Conservation (phyloP, 2,329 filamentous ascomycete genomes). For the Fusarium sp. region DNA sequence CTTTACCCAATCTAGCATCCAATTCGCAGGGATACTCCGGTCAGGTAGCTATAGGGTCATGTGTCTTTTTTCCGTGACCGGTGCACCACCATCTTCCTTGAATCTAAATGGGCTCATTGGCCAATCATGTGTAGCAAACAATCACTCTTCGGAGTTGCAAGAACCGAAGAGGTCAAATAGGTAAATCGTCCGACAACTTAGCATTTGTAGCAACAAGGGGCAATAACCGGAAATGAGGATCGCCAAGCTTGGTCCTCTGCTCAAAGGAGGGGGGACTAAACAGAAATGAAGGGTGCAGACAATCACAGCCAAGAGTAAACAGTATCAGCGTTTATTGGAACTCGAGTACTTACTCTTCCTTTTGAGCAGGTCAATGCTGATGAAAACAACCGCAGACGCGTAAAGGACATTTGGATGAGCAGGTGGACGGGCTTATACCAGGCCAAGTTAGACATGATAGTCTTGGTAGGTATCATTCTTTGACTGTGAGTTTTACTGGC, state of each 20-base stretch:
- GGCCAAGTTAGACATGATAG: constrained; percentile 17
- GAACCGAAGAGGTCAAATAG: constrained; percentile 18
- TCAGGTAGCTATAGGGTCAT: constrained; percentile 6
- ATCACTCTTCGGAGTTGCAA: neutral
- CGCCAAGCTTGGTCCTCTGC: neutral
- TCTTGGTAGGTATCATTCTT: accelerated
- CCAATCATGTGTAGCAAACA: neutral
- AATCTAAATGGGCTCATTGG: constrained; percentile 1
- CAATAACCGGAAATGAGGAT: constrained; percentile 23
- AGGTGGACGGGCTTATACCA: constrained; percentile 48
- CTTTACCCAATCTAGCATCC: neutral
- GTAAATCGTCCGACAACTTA: constrained; percentile 14
- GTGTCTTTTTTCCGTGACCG: neutral
- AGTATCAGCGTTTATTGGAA: accelerated
- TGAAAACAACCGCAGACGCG: constrained; percentile 38
- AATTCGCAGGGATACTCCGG: constrained; percentile 13
- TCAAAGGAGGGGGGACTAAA: neutral
- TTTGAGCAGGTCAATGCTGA: constrained; percentile 32
- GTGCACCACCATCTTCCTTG: constrained; percentile 7
- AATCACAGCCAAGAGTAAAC: constrained; percentile 9
- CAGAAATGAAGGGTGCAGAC: too few species aligned
- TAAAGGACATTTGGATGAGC: constrained; percentile 35
- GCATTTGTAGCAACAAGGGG: neutral
- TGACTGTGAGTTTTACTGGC: neutral
- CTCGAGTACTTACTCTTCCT: constrained; percentile 15